Base-by-base conservation (phyloP, 805 yeast species). In the Suhomyces kilbournensis region DNA sequence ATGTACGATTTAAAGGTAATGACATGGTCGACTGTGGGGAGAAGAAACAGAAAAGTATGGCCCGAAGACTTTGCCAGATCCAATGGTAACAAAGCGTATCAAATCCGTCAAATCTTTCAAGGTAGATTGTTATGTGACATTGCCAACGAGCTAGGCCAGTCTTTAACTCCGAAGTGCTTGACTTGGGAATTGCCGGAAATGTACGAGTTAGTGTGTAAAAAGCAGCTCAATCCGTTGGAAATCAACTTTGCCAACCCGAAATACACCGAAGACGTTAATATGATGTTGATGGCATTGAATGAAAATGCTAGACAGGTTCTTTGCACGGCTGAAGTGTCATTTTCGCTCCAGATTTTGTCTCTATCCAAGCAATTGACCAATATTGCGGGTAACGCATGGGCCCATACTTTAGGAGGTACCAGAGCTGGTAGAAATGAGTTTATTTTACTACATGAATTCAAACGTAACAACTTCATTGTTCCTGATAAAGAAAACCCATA, bases 301-400 rank as follows among this genome's bases (percentile, higher is more conserved):
- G 96, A 89, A 60, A 85, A 84, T 65, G 79, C 81, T 35, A 68
- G 72, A 10, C 85, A 85, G 62, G 88, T 93, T 8, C 74, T 79
- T 54, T 84, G 88, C 46, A 77, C 90, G 15, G 89, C 91, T 2
- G 87, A 87, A 51, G 75, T 94, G 52, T 91, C 97, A 0, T 84
- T 91, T 64, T 78, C 86, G 56, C 82, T 85, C 51, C 98, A 94
- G 69, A 85, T 94, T 53, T 71, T 94, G 50, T 90, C 97, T 1
- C 76, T 94, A 50, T 88, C 98, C 0, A 90, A 90, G 60, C 97
- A 92, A 64, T 76, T 94, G 62, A 94, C 99, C 1, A 88, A 86
- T 58, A 76, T 94, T 55, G 97, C 98, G 1, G 99, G 99, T 61
- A 94, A 94, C 67, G 93, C 97, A 0, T 94, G 99, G 99, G 81